Conservation (phyloP, 768 basidiomycete genomes). For the Tricholoma sp. region DNA sequence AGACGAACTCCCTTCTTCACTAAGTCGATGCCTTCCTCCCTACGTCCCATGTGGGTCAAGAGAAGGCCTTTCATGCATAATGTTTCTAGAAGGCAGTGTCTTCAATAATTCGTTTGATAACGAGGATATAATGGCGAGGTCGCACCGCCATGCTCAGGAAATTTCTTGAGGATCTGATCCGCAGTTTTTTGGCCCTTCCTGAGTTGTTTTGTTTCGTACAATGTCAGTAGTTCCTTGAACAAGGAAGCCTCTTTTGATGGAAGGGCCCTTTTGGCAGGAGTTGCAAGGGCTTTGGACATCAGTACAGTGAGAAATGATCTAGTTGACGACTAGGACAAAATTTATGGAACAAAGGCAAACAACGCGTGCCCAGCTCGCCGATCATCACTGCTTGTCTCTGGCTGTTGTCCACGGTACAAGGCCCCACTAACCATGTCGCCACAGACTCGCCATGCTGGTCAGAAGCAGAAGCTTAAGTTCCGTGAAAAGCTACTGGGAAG, state of each 20-base stretch:
- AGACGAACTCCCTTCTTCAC: constrained; percentile 79
- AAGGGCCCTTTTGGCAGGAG: constrained; percentile 49
- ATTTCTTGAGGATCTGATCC: constrained; percentile 92
- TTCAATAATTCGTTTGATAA: background rate
- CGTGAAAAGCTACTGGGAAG: constrained; percentile 78
- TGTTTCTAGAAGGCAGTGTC: constrained; percentile 56
- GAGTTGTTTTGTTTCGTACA: constrained; percentile 87
- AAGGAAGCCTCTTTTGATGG: constrained; percentile 79
- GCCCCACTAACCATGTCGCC: constrained; percentile 54
- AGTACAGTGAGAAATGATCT: background rate
- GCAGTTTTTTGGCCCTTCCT: constrained; percentile 88
- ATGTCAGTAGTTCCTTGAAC: constrained; percentile 80
- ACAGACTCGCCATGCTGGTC: constrained; percentile 59
- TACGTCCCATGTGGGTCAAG: constrained; percentile 70
- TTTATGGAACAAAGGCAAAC: constrained; percentile 32
- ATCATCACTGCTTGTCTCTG: constrained; percentile 9
- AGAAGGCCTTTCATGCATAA: constrained; percentile 95
- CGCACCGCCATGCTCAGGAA: constrained; percentile 92
- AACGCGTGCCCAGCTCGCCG: constrained; percentile 29
- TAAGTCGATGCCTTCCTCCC: constrained; percentile 76
- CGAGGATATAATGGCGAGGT: background rate
- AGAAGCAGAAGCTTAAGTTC: constrained; percentile 65
- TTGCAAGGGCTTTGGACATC: constrained; percentile 34
- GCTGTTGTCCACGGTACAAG: constrained; percentile 13
- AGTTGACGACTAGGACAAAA: constrained; percentile 7